These are phyloP conservation scores for Amaranthus palmeri DNA, from an alignment of 148 eudicot genomes.

Conservation along the genomic window DNA sequence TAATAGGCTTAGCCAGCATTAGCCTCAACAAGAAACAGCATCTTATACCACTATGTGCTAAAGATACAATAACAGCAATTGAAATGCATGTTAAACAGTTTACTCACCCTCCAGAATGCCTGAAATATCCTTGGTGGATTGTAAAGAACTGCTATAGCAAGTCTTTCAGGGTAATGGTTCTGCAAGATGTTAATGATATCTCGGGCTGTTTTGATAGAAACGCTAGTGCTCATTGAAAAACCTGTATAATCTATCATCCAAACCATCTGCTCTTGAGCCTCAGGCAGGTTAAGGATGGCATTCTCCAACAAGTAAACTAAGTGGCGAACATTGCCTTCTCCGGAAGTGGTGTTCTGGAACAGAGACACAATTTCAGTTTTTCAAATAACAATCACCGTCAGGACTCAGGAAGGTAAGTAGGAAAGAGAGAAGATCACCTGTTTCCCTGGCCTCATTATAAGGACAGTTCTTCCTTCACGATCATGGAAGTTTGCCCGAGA, in stretches of 20 bases:
- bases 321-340: conserved; percentile 77
- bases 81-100: background rate
- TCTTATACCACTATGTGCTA: background rate
- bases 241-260: conserved; percentile 92
- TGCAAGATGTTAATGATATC: conserved; percentile 66
- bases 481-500: conserved; percentile 83
- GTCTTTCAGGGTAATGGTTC: conserved; percentile 96
- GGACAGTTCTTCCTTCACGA: conserved; percentile 68
- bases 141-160: conserved; percentile 66
- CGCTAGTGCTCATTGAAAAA: conserved; percentile 56
- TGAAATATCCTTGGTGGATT: conserved; percentile 76
- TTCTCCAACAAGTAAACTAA: conserved; percentile 80
- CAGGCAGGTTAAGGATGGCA: conserved; percentile 75
- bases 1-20: background rate
- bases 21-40: background rate
- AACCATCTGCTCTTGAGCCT: conserved; percentile 89
- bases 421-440: conserved; percentile 45
- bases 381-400: background rate
- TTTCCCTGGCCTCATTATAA: conserved; percentile 93
- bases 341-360: conserved; percentile 58
- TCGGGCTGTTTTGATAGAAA: conserved; percentile 63
- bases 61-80: background rate
- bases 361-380: conserved; percentile 12
- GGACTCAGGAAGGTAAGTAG: background rate
- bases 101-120: conserved; percentile 70